Evolutionary conservation across 2,329 filamentous ascomycete genomes (phyloP), one percentile per base, ranked within the genome.

Genomic region (Lizonia empirigonia): DNA sequence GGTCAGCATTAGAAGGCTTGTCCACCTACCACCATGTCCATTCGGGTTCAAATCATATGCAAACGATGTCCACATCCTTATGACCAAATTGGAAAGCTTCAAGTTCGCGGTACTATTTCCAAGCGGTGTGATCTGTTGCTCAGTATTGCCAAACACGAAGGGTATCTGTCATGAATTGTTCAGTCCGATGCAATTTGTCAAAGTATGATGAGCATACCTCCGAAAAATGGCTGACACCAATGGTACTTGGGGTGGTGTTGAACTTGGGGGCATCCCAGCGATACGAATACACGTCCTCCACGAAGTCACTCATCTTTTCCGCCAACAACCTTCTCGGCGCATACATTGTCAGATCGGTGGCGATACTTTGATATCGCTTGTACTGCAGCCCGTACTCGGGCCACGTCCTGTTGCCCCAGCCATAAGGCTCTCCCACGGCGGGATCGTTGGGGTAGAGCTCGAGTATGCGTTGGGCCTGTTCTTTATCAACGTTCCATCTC

Each of bases 371-470:
- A 19, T 64, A 67, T 0, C 66, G 37, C 29, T 69, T 69, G 40
- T 59, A 69, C 40, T 69, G 66, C 22, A 62, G 26, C 2, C 66
- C 66, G 30, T 55, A 55, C 38, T 68, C 55, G 0, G 66, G 66
- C 66, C 66, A 69, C 10, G 63, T 69, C 1, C 64, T 47, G 34
- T 69, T 67, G 0, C 64, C 65, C 64, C 64, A 67, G 2, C 63
- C 63, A 40, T 67, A 75, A 0, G 80, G 80, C 24, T 77, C 73
- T 40, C 79, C 73, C 6, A 76, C 58, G 23, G 77, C 74, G 1
- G 80, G 80, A 32, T 69, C 62, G 36, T 71, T 59, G 0, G 69
- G 69, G 16, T 71, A 71, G 2, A 70, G 37, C 10, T 64, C 48
- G 8, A 71, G 46, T 10, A 71, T 20, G 24, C 29, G 51, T 23